A percentile compares a stretch with the other conserved stretches of the same genome.
phyloP scores from a whole-genome alignment of 1,284 basidiomycete genomes.

The Cutaneotrichosporon sp. region DNA sequence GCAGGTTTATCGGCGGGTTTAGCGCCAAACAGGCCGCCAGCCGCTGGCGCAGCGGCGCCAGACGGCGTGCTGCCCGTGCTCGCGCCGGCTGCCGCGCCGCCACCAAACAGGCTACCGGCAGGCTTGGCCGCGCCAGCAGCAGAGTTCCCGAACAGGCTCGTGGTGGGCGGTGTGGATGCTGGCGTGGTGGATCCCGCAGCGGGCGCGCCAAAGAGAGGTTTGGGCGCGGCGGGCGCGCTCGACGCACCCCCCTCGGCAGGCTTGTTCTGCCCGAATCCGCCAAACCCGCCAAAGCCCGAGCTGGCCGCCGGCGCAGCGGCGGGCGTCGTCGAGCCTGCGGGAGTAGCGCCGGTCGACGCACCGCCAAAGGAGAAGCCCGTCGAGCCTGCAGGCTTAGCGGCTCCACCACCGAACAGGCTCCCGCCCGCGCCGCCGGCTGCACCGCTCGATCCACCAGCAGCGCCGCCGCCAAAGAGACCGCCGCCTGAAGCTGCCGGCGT shows the following conservation, averaged over 20 bases:
- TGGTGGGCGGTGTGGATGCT: slow-evolving; percentile 31
- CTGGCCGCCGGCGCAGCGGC: slow-evolving; percentile 8
- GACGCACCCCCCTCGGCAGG: slow-evolving; percentile 23
- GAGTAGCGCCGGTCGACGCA: slow-evolving; percentile 6
- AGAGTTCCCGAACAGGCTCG: slow-evolving; percentile 26
- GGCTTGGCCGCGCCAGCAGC: background rate
- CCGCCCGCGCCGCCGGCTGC: slow-evolving; percentile 12
- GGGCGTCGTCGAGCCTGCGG: slow-evolving; percentile 3
- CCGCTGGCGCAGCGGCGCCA: slow-evolving; percentile 23
- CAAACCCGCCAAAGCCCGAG: slow-evolving; percentile 3
- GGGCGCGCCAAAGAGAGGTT: slow-evolving; percentile 37
- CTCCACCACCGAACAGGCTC: slow-evolving; percentile 17
- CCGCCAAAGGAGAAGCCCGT: slow-evolving; percentile 19
- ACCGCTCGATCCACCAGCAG: slow-evolving; percentile 1
- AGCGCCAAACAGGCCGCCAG: slow-evolving; percentile 30
- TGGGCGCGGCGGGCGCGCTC: slow-evolving; percentile 27
- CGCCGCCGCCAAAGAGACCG: slow-evolving; percentile 9
- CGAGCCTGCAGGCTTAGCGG: slow-evolving; percentile 7
- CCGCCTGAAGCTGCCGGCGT: slow-evolving; percentile 7
- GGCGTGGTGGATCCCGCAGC: slow-evolving; percentile 32
- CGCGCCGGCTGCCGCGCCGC: slow-evolving; percentile 16
- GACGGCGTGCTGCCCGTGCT: background rate
- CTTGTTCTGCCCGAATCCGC: slow-evolving; percentile 13
- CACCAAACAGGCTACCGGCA: slow-evolving; percentile 28
- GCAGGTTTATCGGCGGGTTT: slow-evolving; percentile 13